phyloP scores from a whole-genome alignment of 2,329 filamentous ascomycete species.

The Hortaea werneckii region DNA sequence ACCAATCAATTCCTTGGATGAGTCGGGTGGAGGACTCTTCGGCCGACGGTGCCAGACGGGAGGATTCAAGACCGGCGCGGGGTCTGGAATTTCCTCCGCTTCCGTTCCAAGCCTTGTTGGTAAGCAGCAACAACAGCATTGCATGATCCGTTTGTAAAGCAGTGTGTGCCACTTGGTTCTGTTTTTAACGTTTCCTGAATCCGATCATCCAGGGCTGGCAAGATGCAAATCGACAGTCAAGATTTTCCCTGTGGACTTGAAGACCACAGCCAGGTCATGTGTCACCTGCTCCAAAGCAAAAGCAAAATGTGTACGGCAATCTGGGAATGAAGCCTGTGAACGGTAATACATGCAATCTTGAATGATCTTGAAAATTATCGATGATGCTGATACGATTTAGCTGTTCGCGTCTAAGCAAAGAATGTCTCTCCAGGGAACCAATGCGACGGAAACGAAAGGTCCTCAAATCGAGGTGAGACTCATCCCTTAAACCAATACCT shows the following conservation, averaged over 20 bases:
- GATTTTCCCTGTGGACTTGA: constrained; percentile 1
- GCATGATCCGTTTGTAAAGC: background rate
- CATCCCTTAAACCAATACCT: background rate
- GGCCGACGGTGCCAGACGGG: background rate
- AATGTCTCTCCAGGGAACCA: constrained; percentile 20
- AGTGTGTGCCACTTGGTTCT: no score
- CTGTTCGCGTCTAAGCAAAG: constrained; percentile 22
- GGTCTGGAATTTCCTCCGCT: background rate
- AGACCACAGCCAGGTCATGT: constrained; percentile 13
- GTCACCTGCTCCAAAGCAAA: constrained; percentile 24
- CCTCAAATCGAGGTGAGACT: constrained; percentile 20
- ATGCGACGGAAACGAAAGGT: constrained; percentile 16
- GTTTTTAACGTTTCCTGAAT: background rate
- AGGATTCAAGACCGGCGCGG: background rate
- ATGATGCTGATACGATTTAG: constrained; percentile 5
- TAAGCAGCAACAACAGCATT: constrained; percentile 1
- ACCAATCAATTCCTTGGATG: background rate
- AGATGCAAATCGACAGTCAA: background rate
- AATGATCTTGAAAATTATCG: no score
- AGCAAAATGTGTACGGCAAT: constrained; percentile 22
- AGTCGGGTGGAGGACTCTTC: background rate
- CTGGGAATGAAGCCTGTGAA: constrained; percentile 17
- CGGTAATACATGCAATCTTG: constrained; percentile 7
- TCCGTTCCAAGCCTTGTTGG: constrained; percentile 1
- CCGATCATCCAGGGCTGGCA: background rate